phyloP scores from a whole-genome alignment of 495 filamentous ascomycete genomes.

The Talaromyces trachyspermus region DNA sequence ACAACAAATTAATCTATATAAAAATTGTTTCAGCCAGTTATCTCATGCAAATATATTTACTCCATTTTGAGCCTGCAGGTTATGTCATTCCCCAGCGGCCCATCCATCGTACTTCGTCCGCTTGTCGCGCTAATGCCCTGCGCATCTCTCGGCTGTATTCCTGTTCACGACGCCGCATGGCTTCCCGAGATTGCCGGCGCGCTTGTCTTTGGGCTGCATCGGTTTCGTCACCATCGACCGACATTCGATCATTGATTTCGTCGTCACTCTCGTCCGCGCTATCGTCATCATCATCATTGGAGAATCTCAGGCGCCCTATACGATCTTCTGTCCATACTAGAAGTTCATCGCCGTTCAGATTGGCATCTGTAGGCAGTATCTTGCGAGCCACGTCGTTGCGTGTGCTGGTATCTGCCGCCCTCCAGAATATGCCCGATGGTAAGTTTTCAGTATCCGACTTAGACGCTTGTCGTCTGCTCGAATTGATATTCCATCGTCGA shows the following conservation, averaged over 20 bases:
- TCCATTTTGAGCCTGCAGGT: no score
- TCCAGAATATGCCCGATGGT: neutral
- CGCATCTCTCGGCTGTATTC: constrained; percentile 66
- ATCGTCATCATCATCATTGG: constrained; percentile 39
- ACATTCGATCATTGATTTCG: constrained; percentile 36
- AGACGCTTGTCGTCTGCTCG: constrained; percentile 19
- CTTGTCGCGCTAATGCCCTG: constrained; percentile 66
- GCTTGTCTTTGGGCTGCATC: constrained; percentile 30
- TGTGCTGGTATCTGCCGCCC: constrained; percentile 2
- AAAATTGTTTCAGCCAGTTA: no score
- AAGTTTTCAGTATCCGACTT: neutral
- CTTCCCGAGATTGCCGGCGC: constrained; percentile 34
- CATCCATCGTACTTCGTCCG: constrained; percentile 74
- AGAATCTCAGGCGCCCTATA: constrained; percentile 62
- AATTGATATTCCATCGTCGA: constrained; percentile 63
- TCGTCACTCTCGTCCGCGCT: constrained; percentile 40
- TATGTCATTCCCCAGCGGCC: constrained; percentile 53
- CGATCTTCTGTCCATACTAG: constrained; percentile 77
- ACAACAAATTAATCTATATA: no score
- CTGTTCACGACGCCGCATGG: constrained; percentile 35
- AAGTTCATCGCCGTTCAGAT: constrained; percentile 51
- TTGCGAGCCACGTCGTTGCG: constrained; percentile 55
- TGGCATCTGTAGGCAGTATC: constrained; percentile 53
- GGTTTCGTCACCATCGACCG: constrained; percentile 24
- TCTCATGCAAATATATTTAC: no score